Conservation (phyloP, 2,329 filamentous ascomycete genomes). For the Colletotrichum lini region DNA sequence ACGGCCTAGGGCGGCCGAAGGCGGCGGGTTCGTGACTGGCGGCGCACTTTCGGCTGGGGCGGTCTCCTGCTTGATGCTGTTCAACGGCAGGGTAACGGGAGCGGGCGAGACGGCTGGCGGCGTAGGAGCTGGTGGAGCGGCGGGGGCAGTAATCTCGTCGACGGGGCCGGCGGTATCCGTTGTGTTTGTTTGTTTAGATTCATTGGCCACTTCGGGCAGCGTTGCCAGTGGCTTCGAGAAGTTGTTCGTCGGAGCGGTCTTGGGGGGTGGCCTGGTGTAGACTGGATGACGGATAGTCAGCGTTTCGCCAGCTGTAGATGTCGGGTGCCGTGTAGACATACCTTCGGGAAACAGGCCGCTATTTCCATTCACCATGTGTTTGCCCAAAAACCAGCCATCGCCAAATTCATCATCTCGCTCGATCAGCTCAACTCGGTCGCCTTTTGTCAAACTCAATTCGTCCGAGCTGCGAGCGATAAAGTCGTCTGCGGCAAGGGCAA, state of each 20-base stretch:
- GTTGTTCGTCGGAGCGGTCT: slow-evolving; percentile 50
- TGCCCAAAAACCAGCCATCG: slow-evolving; percentile 87
- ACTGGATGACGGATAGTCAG: slow-evolving; percentile 58
- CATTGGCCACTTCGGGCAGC: slow-evolving; percentile 50
- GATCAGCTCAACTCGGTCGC: slow-evolving; percentile 85
- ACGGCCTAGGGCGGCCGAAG: slow-evolving; percentile 48
- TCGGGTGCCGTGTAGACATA: slow-evolving; percentile 57
- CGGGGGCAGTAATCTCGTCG: slow-evolving; percentile 8
- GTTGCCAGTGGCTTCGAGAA: slow-evolving; percentile 51
- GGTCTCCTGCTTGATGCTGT: slow-evolving; percentile 55
- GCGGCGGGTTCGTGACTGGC: slow-evolving; percentile 50
- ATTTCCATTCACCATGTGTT: slow-evolving; percentile 79
- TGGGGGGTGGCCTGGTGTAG: slow-evolving; percentile 73
- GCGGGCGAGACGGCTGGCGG: slow-evolving; percentile 50
- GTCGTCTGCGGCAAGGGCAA: slow-evolving; percentile 74
- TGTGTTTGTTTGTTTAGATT: slow-evolving; percentile 44
- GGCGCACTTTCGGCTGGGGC: slow-evolving; percentile 50
- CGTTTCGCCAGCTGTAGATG: slow-evolving; percentile 25
- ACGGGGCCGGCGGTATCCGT: slow-evolving; percentile 14
- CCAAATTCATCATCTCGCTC: slow-evolving; percentile 91
- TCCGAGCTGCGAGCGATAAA: slow-evolving; percentile 93
- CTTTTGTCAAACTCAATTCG: slow-evolving; percentile 89
- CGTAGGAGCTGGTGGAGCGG: slow-evolving; percentile 43
- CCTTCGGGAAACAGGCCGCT: slow-evolving; percentile 89
- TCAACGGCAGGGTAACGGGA: slow-evolving; percentile 58